Conservation (phyloP, 768 basidiomycete species). For the Panus rudis region DNA sequence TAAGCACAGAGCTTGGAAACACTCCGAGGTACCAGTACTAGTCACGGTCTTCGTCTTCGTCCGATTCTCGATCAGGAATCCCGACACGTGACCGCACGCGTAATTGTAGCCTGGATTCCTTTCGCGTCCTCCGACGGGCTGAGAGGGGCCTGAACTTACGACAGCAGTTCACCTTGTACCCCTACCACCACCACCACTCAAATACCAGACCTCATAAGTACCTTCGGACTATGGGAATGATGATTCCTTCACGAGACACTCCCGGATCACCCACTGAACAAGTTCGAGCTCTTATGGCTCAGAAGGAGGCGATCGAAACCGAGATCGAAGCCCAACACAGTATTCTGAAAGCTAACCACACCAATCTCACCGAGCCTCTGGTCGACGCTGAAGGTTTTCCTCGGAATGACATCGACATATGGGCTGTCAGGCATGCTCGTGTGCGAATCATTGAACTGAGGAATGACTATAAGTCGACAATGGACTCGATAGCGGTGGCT, state of each 20-base stretch:
- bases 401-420: conserved; percentile 78
- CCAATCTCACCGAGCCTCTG: conserved; percentile 64
- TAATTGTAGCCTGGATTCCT: too few relatives aligned
- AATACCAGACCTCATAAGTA: background rate
- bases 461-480: conserved; percentile 67
- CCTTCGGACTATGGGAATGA: conserved; percentile 35
- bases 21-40: too few relatives aligned
- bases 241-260: conserved; percentile 35
- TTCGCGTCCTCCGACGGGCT: too few relatives aligned
- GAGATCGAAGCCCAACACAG: conserved; percentile 58
- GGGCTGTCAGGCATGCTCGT: conserved; percentile 68
- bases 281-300: conserved; percentile 57
- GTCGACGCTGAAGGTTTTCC: conserved; percentile 89
- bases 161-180: too few relatives aligned
- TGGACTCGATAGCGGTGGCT: conserved; percentile 58
- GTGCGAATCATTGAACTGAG: conserved; percentile 72
- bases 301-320: conserved; percentile 66
- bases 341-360: conserved; percentile 56
- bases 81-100: too few relatives aligned
- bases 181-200: background rate
- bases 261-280: conserved; percentile 37
- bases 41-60: too few relatives aligned
- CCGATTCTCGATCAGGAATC: too few relatives aligned
- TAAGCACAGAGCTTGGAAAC: too few relatives aligned
- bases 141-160: too few relatives aligned